Evolutionary conservation across 192 early-diverging fungal species (phyloP).

Genomic region (Linderina pennispora): DNA sequence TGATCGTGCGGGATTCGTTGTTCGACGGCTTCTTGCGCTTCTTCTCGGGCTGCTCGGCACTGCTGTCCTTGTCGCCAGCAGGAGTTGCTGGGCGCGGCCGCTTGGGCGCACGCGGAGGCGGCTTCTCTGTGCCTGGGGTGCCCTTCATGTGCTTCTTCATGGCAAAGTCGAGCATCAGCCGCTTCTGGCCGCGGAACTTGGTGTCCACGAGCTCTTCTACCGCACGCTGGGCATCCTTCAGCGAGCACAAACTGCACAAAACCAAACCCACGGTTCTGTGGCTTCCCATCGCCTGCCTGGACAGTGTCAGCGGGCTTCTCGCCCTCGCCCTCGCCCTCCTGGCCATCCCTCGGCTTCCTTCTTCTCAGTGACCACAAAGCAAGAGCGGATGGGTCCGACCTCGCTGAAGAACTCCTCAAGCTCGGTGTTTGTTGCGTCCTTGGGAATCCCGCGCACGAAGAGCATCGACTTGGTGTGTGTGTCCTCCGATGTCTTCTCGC

Average conservation of each 20-base stretch:
- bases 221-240: conserved; percentile 59
- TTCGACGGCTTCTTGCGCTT: conserved; percentile 20
- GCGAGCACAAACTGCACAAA: conserved; percentile 76
- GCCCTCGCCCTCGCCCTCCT: conserved; percentile 1
- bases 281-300: not conserved
- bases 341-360: conserved; percentile 13
- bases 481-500: conserved; percentile 20
- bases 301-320: not conserved
- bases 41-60: conserved; percentile 16
- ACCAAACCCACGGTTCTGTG: conserved; percentile 77
- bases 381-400: conserved; percentile 80
- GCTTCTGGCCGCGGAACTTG: conserved; percentile 66
- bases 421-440: conserved; percentile 70
- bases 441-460: conserved; percentile 86
- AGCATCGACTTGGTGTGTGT: conserved; percentile 61
- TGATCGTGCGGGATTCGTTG: conserved; percentile 19
- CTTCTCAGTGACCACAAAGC: conserved; percentile 78
- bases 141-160: conserved; percentile 31
- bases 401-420: conserved; percentile 87
- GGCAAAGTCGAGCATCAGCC: conserved; percentile 75
- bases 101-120: conserved; percentile 6
- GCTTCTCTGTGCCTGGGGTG: conserved; percentile 2
- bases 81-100: conserved; percentile 4
- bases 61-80: conserved; percentile 8
- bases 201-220: conserved; percentile 64